These are phyloP conservation scores for Quercus cerris DNA, from an alignment of 306 rosid species.

Conservation along the genomic window DNA sequence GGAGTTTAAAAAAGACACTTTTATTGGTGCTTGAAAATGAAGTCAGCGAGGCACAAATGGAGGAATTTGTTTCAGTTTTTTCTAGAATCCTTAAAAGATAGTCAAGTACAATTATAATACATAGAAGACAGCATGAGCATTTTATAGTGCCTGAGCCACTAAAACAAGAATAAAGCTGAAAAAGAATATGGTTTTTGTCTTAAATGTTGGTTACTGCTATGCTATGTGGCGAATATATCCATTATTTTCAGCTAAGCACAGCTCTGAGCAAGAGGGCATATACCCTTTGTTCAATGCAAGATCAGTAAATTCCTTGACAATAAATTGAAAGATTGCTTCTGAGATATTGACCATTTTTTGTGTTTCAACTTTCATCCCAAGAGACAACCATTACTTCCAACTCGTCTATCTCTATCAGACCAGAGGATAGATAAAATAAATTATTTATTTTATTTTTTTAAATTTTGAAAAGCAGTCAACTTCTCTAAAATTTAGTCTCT, in stretches of 20 bases:
- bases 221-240: background rate
- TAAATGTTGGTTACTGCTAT: background rate
- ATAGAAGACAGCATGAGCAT: background rate
- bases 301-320: background rate
- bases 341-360: background rate
- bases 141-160: background rate
- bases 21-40: background rate
- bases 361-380: background rate
- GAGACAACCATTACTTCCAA: background rate
- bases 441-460: too few relatives aligned
- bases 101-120: background rate
- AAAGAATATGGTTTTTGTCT: background rate
- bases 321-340: background rate
- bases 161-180: background rate
- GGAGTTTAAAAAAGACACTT: background rate
- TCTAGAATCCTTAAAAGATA: background rate
- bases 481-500: too few relatives aligned
- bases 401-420: background rate
- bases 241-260: background rate
- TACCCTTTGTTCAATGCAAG: background rate
- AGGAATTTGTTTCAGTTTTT: background rate
- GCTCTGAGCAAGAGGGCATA: background rate
- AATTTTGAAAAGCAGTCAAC: too few relatives aligned
- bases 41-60: background rate
- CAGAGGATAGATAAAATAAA: too few relatives aligned